Evolutionary conservation across 2,329 filamentous ascomycete genomes (phyloP), one percentile per base, ranked within the genome.

Genomic region (Calcarisporium arbuscula): DNA sequence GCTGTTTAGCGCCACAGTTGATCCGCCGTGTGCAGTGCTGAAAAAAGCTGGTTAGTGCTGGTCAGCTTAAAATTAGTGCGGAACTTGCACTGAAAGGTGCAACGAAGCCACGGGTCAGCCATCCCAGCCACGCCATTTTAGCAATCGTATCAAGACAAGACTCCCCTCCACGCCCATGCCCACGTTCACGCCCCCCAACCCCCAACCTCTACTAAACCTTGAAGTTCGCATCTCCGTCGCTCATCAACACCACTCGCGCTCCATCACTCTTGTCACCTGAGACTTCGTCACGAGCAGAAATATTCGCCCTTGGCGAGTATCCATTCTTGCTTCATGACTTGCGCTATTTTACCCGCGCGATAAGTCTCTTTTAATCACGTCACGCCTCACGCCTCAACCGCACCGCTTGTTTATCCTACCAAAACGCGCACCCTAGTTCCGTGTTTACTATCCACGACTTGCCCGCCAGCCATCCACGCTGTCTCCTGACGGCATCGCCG

Each of bases 61-160:
- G n/a, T n/a, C n/a, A n/a, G n/a, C n/a, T n/a, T n/a, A n/a, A n/a
- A n/a, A n/a, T n/a, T n/a, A n/a, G n/a, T n/a, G n/a, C n/a, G n/a
- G n/a, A n/a, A n/a, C n/a, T n/a, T n/a, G n/a, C n/a, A n/a, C n/a
- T n/a, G n/a, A n/a, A n/a, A n/a, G n/a, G n/a, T n/a, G n/a, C n/a
- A n/a, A n/a, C n/a, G n/a, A n/a, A n/a, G n/a, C n/a, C n/a, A n/a
- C n/a, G n/a, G n/a, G 37, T 29, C 31, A 37, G 21, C 32, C 25
- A 36, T 50, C 57, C 59, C 59, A 62, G 59, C 59, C 59, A 62
- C 59, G 52, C 52, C 52, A 52, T 62, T 62, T 53, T 57, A 52
- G 47, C 42, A 49, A n/a, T n/a, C n/a, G n/a, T 44, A 53, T 39
- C 44, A 45, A 42, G 51, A 42, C 43, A 12, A 28, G n/a, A 42